These are phyloP conservation scores for Tritrichomonas musculus DNA, from an alignment of 208 protist genomes.

Conservation along the genomic window DNA sequence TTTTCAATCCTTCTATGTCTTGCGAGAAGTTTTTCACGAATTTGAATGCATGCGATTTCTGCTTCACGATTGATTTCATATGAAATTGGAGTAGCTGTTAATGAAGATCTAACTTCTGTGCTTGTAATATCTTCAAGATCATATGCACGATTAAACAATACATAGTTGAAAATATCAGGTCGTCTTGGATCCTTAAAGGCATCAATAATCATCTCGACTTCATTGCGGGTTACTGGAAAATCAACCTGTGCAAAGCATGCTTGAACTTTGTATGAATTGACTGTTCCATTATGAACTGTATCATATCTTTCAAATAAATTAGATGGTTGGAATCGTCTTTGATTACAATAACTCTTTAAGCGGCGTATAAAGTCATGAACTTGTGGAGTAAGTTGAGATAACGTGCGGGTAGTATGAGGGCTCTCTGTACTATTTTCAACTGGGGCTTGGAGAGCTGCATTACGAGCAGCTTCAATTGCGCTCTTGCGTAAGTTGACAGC, in stretches of 20 bases:
- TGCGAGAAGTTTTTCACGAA: not conserved
- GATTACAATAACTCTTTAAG: not conserved
- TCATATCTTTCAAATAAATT: not conserved
- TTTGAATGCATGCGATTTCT: not conserved
- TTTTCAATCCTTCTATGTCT: not conserved
- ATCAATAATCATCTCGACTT: not conserved
- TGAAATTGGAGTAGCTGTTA: not conserved
- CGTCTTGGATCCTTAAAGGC: not conserved
- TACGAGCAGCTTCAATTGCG: not conserved
- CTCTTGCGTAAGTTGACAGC: not conserved
- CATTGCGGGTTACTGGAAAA: not conserved
- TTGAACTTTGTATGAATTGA: not conserved
- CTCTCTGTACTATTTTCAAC: not conserved
- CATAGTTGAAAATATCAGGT: not conserved
- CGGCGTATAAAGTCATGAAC: not conserved
- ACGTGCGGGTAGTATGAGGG: not conserved
- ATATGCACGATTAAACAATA: not conserved
- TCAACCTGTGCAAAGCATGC: not conserved
- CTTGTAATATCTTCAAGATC: not conserved
- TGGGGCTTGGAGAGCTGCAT: not conserved
- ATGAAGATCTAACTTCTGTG: not conserved
- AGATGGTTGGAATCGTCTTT: not conserved
- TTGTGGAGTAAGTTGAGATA: not conserved
- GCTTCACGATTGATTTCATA: not conserved
- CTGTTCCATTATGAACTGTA: not conserved